Evolutionary conservation across 306 rosid species (phyloP), one percentile per base, ranked within the genome.

Genomic region (Crotalaria pallida): DNA sequence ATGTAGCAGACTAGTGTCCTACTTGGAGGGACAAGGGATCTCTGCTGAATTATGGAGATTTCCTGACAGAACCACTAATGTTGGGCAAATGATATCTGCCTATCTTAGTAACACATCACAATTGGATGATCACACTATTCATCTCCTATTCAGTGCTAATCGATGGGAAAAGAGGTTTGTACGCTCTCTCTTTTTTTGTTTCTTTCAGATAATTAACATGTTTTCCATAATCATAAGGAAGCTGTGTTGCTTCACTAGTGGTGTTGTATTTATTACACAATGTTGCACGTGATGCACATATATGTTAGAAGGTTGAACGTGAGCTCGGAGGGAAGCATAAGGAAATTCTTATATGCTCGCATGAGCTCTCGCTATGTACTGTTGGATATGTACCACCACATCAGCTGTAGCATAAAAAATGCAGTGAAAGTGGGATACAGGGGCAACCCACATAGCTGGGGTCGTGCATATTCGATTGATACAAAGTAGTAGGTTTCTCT

Each of bases 121-220:
- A 70, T 81, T 87, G 67, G 97, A 94, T 73, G 99, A 94, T 76
- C 96, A 18, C 58, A 75, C 96, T 1, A 78, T 94, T 65, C 97
- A 94, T 80, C 96, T 90, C 44, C 98, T 94, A 71, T 94, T 94
- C 61, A 94, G 97, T 58, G 97, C 98, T 40, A 94, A 94, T 69
- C 92, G 98, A 36, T 94, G 98, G 98, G 98, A 94, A 79, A 94
- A 87, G 75, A 90, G 97, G 97, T 94, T 81, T 65, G 19, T 62
- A 16, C 2, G 4, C 80, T 29, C 58, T 18, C 47, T 29, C 44
- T 44, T 49, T 24, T 41, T n/a, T 24, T 27, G 29, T 26, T 1
- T 57, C 29, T 24, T n/a, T 6, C 33, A 11, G 44, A 50, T 38
- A 17, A n/a, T 34, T 26, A 26, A 13, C 47, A 26, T 50, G 44